Evolutionary conservation across 1,139 yeast species (phyloP).

Genomic region (Hansenula sp.): DNA sequence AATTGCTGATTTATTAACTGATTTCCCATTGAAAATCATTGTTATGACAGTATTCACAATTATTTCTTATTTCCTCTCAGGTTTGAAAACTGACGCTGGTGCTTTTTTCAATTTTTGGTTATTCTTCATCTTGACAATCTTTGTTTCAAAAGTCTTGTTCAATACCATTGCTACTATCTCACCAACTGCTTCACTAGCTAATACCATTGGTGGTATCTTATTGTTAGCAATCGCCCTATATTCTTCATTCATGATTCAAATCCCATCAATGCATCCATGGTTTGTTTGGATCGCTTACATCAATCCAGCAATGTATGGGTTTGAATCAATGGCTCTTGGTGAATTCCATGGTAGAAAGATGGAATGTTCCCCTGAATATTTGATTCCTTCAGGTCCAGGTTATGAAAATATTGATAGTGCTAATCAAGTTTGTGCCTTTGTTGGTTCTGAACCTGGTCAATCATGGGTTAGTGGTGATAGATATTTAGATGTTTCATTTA

Average conservation of each 20-base stretch:
- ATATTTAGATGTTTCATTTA: conserved; percentile 29
- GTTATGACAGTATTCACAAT: conserved; percentile 50
- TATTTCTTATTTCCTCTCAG: conserved; percentile 54
- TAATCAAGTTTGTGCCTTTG: conserved; percentile 40
- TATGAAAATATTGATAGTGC: conserved; percentile 33
- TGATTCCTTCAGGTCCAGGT: conserved; percentile 32
- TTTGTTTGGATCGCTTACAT: conserved; percentile 64
- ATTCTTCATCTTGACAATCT: conserved; percentile 41
- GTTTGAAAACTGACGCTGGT: conserved; percentile 55
- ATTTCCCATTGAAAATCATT: conserved; percentile 52
- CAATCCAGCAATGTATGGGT: conserved; percentile 59
- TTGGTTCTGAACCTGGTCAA: conserved; percentile 34
- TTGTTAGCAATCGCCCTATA: conserved; percentile 50
- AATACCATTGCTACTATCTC: conserved; percentile 57
- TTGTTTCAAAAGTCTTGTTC: conserved; percentile 60
- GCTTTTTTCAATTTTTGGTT: conserved; percentile 55
- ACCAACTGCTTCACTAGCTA: conserved; percentile 50
- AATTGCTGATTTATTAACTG: conserved; percentile 53
- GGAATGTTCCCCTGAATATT: conserved; percentile 30
- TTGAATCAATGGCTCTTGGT: conserved; percentile 57
- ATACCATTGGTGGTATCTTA: conserved; percentile 57
- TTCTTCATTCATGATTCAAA: conserved; percentile 67
- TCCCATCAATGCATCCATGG: conserved; percentile 60
- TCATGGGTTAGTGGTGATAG: conserved; percentile 35
- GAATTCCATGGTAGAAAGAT: conserved; percentile 48